Evolutionary conservation across 1,139 yeast genomes (phyloP), one percentile per base, ranked within the genome.

Genomic region (Nakaseomyces kungkrabaensis): DNA sequence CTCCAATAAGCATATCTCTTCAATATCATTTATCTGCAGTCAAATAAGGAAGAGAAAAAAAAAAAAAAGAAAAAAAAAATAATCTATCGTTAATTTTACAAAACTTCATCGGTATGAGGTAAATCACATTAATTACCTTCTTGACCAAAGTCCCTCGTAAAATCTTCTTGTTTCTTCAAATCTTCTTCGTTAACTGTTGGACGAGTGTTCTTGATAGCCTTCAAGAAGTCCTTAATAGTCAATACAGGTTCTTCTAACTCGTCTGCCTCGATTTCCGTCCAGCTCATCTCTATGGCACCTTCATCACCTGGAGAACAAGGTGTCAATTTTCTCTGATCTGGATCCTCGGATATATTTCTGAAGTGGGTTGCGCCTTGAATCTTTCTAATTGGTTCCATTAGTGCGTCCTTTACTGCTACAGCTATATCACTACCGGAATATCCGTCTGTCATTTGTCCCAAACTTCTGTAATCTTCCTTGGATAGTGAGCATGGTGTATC

Each of bases 391-490:
- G 99, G 98, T 67, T 90, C 95, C 98, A 94, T 94, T 56, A 94
- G 73, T 0, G 98, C 97, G 68, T 94, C 99, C 60, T 96, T 81
- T 5, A 94, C 98, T 17, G 90, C 95, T 42, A 92, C 97, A 0
- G 97, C 94, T 40, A 94, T 78, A 75, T 94, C 99, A 65, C 92
- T 96, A 50, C 99, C 99, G 0, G 97, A 88, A 67, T 92, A 92
- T 9, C 98, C 98, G 7, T 88, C 96, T 0, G 98, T 92, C 92
- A 92, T 84, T 53, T 85, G 89, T 0, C 95, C 97, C 55, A 94
- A 74, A 3, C 82, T 73, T 56, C 81, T 77, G 62, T 77, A 87
- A 65, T 94, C 97, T 50, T 79, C 82, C 41, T 79, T 74, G 0
- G 81, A 73, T 55, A 95, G 74, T 43, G 79, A 77, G 65, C 96